These are phyloP conservation scores for Lichtheimia hyalospora DNA, from an alignment of 371 early-diverging fungal species.

Conservation along the genomic window DNA sequence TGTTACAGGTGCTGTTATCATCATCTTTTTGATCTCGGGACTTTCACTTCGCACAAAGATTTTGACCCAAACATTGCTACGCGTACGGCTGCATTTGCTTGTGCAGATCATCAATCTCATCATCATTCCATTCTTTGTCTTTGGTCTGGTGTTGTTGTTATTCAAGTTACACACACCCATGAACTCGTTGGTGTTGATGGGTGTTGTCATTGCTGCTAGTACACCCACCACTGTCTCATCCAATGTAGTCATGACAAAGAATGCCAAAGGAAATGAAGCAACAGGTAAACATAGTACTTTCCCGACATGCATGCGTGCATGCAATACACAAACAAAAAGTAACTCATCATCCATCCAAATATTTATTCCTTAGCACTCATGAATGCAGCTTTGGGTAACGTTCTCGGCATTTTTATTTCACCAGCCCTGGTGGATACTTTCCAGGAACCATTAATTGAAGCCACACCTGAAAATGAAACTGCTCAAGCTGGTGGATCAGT, in stretches of 20 bases:
- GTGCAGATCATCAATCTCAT: conserved; percentile 60
- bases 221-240: conserved; percentile 75
- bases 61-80: conserved; percentile 52
- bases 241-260: conserved; percentile 73
- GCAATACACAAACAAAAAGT: too few species aligned
- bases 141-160: conserved; percentile 53
- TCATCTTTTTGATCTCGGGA: conserved; percentile 70
- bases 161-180: conserved; percentile 39
- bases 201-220: conserved; percentile 62
- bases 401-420: conserved; percentile 66
- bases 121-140: conserved; percentile 60
- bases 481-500: conserved; percentile 37
- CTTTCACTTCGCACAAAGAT: conserved; percentile 60
- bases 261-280: conserved; percentile 66
- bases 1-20: conserved; percentile 45
- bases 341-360: too few species aligned
- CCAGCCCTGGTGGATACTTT: conserved; percentile 53
- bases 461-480: conserved; percentile 32
- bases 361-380: conserved; percentile 46
- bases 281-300: conserved; percentile 19
- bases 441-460: conserved; percentile 32
- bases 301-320: neutral
- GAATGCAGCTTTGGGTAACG: conserved; percentile 69
- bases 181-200: conserved; percentile 54
- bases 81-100: conserved; percentile 58